Base-by-base conservation (phyloP, 352 stramenopile genomes). In the Phytopythium oedochilum region DNA sequence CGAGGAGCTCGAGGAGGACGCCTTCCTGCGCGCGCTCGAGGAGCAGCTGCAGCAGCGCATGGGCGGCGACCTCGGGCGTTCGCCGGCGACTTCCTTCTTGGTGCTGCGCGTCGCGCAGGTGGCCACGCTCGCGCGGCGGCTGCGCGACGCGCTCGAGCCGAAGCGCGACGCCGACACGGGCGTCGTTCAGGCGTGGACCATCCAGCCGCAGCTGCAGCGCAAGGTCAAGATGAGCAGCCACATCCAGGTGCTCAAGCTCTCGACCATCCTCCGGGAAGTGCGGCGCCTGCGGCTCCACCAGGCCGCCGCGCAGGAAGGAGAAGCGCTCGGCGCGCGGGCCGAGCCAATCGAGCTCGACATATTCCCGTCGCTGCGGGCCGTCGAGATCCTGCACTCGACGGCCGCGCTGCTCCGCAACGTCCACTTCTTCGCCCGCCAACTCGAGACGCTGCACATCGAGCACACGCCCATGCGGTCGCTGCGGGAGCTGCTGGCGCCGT, bases 241-340 rank as follows among this genome's bases (percentile, higher is more conserved):
- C 58, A 73, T 95, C 36, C 79, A 89, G 57, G 81, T 95, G 59
- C 80, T 95, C 59, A 95, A 95, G 51, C 72, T 95, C 43, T 93
- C 83, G 15, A 95, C 86, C 15, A 89, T 92, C 9, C 64, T 95
- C 34, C 71, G 79, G 6, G 81, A 95, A 57, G 82, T 91, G 29
- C 69, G 70, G 28, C 59, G 71, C 9, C 66, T 95, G 35, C 75
- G 83, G 17, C 61, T 95, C 52, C 64, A 91, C 45, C 70, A 90
- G 57, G 65, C 69, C 29, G 17, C 8, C 32, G 2, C 28, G 8
- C 22, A 39, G 22, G 28, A 55, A 6, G 17, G 50, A 14, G 12
- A 18, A 12, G 20, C n/a, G 4, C 12, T 9, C 10, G 14, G 14
- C 15, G 25, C 31, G 6, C 10, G 35, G 8, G 25, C 46, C 5